These are phyloP conservation scores for Mediolabrus comicus DNA, from an alignment of 108 stramenopile genomes.

Conservation along the genomic window DNA sequence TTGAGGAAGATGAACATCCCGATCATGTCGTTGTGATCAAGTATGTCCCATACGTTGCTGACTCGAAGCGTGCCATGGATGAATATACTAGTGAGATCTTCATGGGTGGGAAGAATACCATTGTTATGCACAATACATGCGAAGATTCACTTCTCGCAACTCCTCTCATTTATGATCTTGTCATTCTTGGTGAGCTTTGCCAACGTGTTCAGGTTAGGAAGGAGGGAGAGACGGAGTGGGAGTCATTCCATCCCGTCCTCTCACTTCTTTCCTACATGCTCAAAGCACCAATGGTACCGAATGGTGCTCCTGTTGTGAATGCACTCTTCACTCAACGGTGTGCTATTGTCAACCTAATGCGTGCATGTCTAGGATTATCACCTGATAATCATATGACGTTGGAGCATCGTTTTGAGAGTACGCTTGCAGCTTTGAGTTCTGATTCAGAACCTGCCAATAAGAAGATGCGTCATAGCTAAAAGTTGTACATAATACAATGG, in stretches of 20 bases:
- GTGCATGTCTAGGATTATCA: constrained; percentile 92
- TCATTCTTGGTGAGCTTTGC: constrained; percentile 92
- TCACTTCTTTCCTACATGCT: constrained; percentile 97
- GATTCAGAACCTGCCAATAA: constrained; percentile 22
- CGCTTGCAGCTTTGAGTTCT: constrained; percentile 42
- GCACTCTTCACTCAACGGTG: constrained; percentile 96
- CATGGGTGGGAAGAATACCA: constrained; percentile 97
- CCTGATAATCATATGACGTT: constrained; percentile 96
- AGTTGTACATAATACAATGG: too few species aligned
- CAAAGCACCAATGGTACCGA: constrained; percentile 96
- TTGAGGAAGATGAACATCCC: constrained; percentile 95
- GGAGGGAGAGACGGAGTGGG: constrained; percentile 74
- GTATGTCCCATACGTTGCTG: constrained; percentile 97
- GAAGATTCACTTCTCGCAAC: constrained; percentile 97
- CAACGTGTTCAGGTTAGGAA: constrained; percentile 86
- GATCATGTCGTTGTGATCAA: constrained; percentile 98
- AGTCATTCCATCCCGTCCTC: constrained; percentile 93
- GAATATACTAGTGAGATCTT: constrained; percentile 99
- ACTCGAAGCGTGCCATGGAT: constrained; percentile 99
- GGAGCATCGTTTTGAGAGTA: constrained; percentile 89
- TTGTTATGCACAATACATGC: constrained; percentile 99
- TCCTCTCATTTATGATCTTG: constrained; percentile 96
- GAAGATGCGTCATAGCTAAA: constrained; percentile 34
- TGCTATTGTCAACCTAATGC: constrained; percentile 93
- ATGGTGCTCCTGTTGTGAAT: constrained; percentile 97